phyloP scores from a whole-genome alignment of 1,284 basidiomycete genomes.

The Hemileia vastatrix region DNA sequence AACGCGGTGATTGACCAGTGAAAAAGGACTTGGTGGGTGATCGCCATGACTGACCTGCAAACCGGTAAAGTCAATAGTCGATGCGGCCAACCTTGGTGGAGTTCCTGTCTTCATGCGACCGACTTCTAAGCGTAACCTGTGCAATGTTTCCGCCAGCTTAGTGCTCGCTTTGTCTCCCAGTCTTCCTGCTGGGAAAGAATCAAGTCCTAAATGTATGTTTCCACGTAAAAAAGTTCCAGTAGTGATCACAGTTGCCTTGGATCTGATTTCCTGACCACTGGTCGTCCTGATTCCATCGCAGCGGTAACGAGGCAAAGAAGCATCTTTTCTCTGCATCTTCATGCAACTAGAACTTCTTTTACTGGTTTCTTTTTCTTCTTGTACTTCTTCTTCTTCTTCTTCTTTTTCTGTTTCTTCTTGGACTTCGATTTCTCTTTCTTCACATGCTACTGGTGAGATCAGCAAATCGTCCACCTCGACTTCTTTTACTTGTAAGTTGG shows the following conservation, averaged over 20 bases:
- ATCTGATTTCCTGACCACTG: conserved; percentile 62
- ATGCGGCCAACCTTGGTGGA: conserved; percentile 63
- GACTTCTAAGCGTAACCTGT: conserved; percentile 64
- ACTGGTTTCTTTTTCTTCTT: no score
- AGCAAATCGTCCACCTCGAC: conserved; percentile 71
- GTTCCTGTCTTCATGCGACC: conserved; percentile 79
- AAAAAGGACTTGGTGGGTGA: no score
- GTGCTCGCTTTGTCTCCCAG: conserved; percentile 63
- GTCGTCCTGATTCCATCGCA: no score
- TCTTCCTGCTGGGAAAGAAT: conserved; percentile 68
- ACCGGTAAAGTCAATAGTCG: conserved; percentile 58
- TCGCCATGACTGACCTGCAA: no score
- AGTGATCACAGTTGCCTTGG: conserved; percentile 71
- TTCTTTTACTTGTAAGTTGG: conserved; percentile 59
- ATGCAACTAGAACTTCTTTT: no score
- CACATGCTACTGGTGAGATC: conserved; percentile 54
- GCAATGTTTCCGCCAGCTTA: conserved; percentile 64
- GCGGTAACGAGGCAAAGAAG: no score
- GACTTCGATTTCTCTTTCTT: no score
- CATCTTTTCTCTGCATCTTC: no score
- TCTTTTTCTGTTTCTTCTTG: no score
- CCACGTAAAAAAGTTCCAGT: conserved; percentile 82
- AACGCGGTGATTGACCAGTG: no score
- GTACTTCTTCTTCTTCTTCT: no score
- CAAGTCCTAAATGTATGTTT: conserved; percentile 74